Evolutionary conservation across 805 yeast genomes (phyloP).

Genomic region (Allodekkera sacchari): DNA sequence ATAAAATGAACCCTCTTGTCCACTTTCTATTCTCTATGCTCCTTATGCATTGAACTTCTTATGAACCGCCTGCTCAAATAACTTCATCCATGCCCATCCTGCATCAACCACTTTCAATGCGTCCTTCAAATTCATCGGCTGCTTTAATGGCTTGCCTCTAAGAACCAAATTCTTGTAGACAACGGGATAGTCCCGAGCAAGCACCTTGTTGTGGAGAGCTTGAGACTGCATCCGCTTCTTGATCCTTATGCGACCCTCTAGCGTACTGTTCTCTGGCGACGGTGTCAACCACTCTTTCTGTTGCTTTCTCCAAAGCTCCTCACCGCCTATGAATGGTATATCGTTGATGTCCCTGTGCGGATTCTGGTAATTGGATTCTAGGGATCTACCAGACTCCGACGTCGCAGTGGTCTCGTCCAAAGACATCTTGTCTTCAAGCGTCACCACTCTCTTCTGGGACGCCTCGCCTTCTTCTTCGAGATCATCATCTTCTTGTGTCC

Average conservation of each 20-base stretch:
- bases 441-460: neutral
- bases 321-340: constrained; percentile 35
- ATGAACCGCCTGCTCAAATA: constrained; percentile 41
- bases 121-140: constrained; percentile 68
- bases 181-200: constrained; percentile 36
- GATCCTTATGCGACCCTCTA: constrained; percentile 18
- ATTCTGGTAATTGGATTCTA: neutral
- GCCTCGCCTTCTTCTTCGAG: neutral
- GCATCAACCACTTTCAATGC: constrained; percentile 63
- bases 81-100: constrained; percentile 77
- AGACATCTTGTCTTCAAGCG: constrained; percentile 5
- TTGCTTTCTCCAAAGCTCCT: constrained; percentile 59
- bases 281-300: constrained; percentile 58
- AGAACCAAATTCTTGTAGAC: constrained; percentile 66
- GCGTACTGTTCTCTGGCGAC: constrained; percentile 19
- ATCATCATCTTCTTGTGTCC: neutral
- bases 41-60: constrained; percentile 47
- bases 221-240: constrained; percentile 15
- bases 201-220: constrained; percentile 20
- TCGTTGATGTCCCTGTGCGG: constrained; percentile 3
- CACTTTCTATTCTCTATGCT: too few relatives aligned
- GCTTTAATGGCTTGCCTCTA: constrained; percentile 57
- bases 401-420: constrained; percentile 3
- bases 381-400: constrained; percentile 1
- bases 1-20: too few relatives aligned